phyloP scores from a whole-genome alignment of 1,139 yeast species.

The Candida sanyaensis region DNA sequence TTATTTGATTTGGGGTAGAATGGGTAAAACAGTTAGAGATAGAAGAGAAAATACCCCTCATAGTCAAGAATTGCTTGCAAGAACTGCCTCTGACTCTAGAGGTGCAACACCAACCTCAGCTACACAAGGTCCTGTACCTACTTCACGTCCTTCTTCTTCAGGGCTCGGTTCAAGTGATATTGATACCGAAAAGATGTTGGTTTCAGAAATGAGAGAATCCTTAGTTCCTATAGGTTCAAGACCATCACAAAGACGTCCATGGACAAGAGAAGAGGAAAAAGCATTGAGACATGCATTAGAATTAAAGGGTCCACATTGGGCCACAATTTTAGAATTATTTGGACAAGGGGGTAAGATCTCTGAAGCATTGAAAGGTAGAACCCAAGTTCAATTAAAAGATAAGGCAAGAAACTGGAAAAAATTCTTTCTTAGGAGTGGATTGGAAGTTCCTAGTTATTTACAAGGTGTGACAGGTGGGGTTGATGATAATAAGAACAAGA shows the following conservation, averaged over 20 bases:
- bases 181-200: constrained; percentile 36
- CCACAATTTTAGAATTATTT: constrained; percentile 79
- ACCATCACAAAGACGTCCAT: constrained; percentile 57
- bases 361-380: constrained; percentile 81
- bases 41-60: constrained; percentile 21
- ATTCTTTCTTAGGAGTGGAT: constrained; percentile 70
- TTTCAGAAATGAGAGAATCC: constrained; percentile 50
- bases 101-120: background rate
- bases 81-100: background rate
- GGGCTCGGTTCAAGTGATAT: constrained; percentile 9
- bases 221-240: constrained; percentile 40
- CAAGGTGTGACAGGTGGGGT: constrained; percentile 85
- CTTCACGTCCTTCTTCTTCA: constrained; percentile 2
- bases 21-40: constrained; percentile 35
- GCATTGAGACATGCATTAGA: constrained; percentile 83
- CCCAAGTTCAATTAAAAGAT: constrained; percentile 90
- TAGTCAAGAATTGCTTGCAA: constrained; percentile 24
- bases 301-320: constrained; percentile 90
- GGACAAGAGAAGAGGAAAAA: constrained; percentile 89
- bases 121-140: background rate
- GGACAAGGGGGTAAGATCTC: constrained; percentile 91
- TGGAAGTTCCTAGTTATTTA: constrained; percentile 76
- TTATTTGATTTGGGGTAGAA: constrained; percentile 68
- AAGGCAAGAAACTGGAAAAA: constrained; percentile 95
- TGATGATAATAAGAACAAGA: constrained; percentile 38